These are phyloP conservation scores for Coniella vitis DNA, from an alignment of 2,329 filamentous ascomycete species.

Conservation along the genomic window DNA sequence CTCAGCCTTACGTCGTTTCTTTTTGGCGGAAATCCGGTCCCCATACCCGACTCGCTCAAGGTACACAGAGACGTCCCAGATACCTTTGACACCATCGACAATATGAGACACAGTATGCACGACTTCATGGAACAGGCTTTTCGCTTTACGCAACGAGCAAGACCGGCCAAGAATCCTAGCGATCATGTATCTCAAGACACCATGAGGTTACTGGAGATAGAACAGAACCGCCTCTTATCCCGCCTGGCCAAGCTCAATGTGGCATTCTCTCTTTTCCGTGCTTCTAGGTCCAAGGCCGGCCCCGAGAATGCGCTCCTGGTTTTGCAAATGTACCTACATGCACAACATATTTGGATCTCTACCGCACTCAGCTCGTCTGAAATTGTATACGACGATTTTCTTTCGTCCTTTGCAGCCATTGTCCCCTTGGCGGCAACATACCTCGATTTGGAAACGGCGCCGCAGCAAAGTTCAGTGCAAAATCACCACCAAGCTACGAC, in stretches of 20 bases:
- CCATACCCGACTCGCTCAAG: conserved; percentile 30
- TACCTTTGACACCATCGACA: conserved; percentile 27
- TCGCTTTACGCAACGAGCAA: conserved; percentile 27
- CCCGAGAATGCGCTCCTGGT: conserved; percentile 22
- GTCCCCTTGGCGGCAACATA: conserved; percentile 27
- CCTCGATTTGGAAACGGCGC: conserved; percentile 15
- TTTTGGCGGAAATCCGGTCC: conserved; percentile 27
- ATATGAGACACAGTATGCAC: conserved; percentile 28
- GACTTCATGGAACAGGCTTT: conserved; percentile 34
- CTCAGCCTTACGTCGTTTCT: conserved; percentile 16
- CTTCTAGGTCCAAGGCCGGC: conserved; percentile 17
- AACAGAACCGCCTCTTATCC: conserved; percentile 28
- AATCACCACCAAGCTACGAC: not conserved
- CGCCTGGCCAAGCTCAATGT: conserved; percentile 25
- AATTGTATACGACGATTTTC: conserved; percentile 26
- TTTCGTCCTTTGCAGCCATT: conserved; percentile 27
- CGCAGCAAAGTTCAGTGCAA: not conserved
- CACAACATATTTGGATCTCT: conserved; percentile 26
- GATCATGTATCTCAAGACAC: conserved; percentile 21
- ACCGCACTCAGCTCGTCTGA: conserved; percentile 25
- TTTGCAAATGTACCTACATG: conserved; percentile 29
- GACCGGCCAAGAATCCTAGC: conserved; percentile 21
- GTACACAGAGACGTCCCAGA: conserved; percentile 25
- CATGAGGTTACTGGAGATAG: conserved; percentile 21
- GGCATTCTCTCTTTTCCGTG: conserved; percentile 25